A percentile compares a stretch with the other conserved stretches of the same genome.
Conservation (phyloP, 2,329 filamentous ascomycete species). For the Monosporascus sp. region DNA sequence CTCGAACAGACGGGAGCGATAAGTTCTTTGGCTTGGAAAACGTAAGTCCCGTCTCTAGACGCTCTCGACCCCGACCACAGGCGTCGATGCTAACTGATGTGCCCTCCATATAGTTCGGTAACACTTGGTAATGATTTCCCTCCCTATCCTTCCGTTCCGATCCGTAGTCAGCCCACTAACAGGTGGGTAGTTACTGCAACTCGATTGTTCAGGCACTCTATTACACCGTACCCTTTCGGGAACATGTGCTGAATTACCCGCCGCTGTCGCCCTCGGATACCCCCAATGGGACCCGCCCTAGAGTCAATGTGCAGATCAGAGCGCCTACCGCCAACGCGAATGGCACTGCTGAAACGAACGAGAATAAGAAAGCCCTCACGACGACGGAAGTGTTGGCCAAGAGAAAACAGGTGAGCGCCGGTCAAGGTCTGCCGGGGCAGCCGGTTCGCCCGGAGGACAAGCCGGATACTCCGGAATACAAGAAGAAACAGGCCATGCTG, state of each 20-base stretch:
- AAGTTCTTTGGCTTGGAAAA: conserved; percentile 99
- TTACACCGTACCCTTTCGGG: conserved; percentile 89
- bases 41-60: conserved; percentile 44
- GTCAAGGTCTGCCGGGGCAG: conserved; percentile 50
- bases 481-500: conserved; percentile 91
- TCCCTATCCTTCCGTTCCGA: conserved; percentile 6
- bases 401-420: conserved; percentile 48
- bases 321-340: conserved; percentile 48
- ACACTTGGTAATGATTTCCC: conserved; percentile 71
- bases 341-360: conserved; percentile 36
- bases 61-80: background rate
- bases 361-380: conserved; percentile 49
- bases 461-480: conserved; percentile 91
- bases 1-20: conserved; percentile 85
- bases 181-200: conserved; percentile 76
- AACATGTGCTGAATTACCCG: conserved; percentile 90
- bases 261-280: conserved; percentile 64
- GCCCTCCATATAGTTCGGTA: conserved; percentile 71
- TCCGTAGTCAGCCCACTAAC: conserved; percentile 22
- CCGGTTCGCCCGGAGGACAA: conserved; percentile 76
- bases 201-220: conserved; percentile 97
- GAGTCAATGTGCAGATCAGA: conserved; percentile 58
- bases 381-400: conserved; percentile 54
- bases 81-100: conserved; percentile 29
- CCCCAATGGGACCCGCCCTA: conserved; percentile 53